phyloP scores from a whole-genome alignment of 2,329 filamentous ascomycete species.

The Zalaria sp. region DNA sequence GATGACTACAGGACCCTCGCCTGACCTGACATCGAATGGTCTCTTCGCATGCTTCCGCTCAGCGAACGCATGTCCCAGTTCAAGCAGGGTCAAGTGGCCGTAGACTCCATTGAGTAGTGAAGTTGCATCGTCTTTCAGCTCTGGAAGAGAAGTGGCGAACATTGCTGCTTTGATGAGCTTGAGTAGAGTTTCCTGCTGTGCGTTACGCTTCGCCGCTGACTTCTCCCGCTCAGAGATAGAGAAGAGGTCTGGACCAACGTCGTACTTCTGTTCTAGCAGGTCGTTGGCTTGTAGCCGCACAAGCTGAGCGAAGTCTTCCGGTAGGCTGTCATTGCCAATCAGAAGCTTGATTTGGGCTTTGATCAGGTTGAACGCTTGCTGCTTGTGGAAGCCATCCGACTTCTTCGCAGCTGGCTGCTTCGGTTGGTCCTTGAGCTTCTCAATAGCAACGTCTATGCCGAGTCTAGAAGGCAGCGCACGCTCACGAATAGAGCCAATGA shows the following conservation, averaged over 20 bases:
- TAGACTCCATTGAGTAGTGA: constrained; percentile 68
- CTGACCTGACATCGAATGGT: constrained; percentile 70
- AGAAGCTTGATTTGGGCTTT: constrained; percentile 81
- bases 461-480: constrained; percentile 75
- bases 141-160: constrained; percentile 68
- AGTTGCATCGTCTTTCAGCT: constrained; percentile 63
- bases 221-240: constrained; percentile 64
- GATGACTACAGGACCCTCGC: constrained; percentile 75
- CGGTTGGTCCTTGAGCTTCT: constrained; percentile 69
- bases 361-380: constrained; percentile 78
- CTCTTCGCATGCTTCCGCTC: constrained; percentile 63
- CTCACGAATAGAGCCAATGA: constrained; percentile 82
- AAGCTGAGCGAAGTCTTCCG: constrained; percentile 74
- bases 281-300: constrained; percentile 85
- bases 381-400: constrained; percentile 79
- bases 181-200: constrained; percentile 69
- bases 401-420: constrained; percentile 47
- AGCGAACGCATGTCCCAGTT: constrained; percentile 73
- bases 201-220: constrained; percentile 75
- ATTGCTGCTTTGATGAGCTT: constrained; percentile 82
- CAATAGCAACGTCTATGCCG: constrained; percentile 77
- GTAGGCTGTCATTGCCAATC: constrained; percentile 73
- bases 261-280: constrained; percentile 55
- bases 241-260: constrained; percentile 56
- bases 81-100: constrained; percentile 79